Conservation (phyloP, 805 yeast species). For the Starmera amethionina region DNA sequence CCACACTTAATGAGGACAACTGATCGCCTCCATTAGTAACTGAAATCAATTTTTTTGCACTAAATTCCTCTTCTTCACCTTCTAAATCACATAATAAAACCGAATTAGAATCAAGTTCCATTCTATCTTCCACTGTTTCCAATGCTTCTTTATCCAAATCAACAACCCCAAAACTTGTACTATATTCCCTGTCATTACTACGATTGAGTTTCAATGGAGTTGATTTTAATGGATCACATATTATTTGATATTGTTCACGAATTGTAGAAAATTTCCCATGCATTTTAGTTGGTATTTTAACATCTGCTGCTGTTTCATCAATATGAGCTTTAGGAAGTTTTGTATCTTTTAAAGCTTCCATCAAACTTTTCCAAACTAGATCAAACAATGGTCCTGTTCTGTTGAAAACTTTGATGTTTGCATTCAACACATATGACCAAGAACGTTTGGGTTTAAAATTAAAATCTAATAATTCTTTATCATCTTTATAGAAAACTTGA, state of each 20-base stretch:
- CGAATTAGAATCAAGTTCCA: conserved; percentile 22
- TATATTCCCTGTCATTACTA: conserved; percentile 25
- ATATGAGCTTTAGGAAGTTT: conserved; percentile 59
- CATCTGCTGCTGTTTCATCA: conserved; percentile 49
- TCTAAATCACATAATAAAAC: conserved; percentile 65
- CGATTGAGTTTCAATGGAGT: conserved; percentile 29
- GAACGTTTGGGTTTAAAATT: conserved; percentile 30
- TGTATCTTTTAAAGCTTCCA: conserved; percentile 50
- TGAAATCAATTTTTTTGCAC: conserved; percentile 43
- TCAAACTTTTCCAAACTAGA: conserved; percentile 57
- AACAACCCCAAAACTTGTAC: conserved; percentile 52
- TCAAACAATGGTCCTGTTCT: conserved; percentile 79
- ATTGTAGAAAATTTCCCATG: conserved; percentile 39
- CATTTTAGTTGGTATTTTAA: conserved; percentile 41
- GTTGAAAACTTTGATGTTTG: conserved; percentile 67
- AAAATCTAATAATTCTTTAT: conserved; percentile 21
- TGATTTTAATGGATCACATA: conserved; percentile 41
- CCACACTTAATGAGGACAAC: conserved; percentile 34
- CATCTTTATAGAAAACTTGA: conserved; percentile 37
- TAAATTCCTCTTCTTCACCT: conserved; percentile 74
- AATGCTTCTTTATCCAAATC: conserved; percentile 28
- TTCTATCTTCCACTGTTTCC: conserved; percentile 19
- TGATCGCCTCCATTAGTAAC: conserved; percentile 27
- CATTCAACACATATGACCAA: conserved; percentile 54
- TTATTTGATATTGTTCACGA: conserved; percentile 39